Percentiles rank a stretch among this genome's conserved stretches.
Evolutionary conservation across 73 alveolate genomes (phyloP).

Genomic region (Paramecium pentaurelia): DNA sequence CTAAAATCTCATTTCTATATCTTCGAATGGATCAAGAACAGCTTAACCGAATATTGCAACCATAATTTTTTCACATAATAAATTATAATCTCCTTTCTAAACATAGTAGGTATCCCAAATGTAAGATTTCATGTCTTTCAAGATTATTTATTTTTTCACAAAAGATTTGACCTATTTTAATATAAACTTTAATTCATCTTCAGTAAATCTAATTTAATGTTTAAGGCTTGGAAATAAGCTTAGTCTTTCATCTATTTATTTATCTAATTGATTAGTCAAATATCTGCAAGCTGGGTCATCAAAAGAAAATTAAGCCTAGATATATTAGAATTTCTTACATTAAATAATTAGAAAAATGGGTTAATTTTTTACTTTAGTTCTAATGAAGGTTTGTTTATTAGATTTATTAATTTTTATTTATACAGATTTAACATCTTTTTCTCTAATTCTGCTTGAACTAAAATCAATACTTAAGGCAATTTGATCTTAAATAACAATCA

Average conservation of each 20-base stretch:
- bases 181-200: neutral
- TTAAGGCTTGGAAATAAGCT: neutral
- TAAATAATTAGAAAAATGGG: neutral
- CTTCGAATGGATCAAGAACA: slow-evolving; percentile 23
- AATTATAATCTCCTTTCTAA: slow-evolving; percentile 1
- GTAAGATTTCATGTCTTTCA: neutral
- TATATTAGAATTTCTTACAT: neutral
- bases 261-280: neutral
- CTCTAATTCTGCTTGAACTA: neutral
- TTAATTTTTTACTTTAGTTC: neutral
- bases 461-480: neutral
- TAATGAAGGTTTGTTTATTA: neutral
- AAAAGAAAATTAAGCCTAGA: neutral
- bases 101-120: neutral
- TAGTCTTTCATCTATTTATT: neutral
- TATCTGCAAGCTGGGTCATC: neutral
- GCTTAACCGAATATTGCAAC: neutral
- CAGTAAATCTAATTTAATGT: neutral
- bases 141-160: neutral
- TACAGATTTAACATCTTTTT: neutral
- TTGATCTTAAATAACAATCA: neutral
- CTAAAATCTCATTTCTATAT: slow-evolving; percentile 15
- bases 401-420: neutral
- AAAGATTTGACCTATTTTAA: neutral
- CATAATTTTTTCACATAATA: neutral